A percentile compares a stretch with the other conserved stretches of the same genome.
phyloP scores from a whole-genome alignment of 805 yeast species.

The Spathaspora girioi region DNA sequence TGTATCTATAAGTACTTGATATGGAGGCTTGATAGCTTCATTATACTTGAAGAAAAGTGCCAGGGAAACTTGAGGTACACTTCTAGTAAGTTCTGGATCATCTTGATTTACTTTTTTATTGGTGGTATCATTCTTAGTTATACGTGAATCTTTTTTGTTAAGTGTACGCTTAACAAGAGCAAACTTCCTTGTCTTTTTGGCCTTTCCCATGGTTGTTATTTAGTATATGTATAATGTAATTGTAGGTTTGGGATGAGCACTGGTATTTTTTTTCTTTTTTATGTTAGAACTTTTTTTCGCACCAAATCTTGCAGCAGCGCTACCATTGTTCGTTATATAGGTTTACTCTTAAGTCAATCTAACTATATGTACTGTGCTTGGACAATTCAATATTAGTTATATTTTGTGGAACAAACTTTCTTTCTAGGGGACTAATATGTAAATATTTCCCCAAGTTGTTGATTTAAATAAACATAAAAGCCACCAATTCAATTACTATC shows the following conservation, averaged over 20 bases:
- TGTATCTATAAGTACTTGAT: slow-evolving; percentile 93
- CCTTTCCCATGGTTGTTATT: slow-evolving; percentile 74
- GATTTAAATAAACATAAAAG: too few species aligned
- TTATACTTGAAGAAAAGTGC: slow-evolving; percentile 94
- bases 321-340: too few species aligned
- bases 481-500: too few species aligned
- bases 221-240: too few species aligned
- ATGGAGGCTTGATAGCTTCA: slow-evolving; percentile 95
- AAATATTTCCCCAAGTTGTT: too few species aligned
- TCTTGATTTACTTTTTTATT: slow-evolving; percentile 35
- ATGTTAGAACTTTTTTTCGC: background rate
- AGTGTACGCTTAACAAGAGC: slow-evolving; percentile 86
- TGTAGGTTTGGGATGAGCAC: background rate
- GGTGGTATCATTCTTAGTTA: slow-evolving; percentile 34
- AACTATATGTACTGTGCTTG: too few species aligned
- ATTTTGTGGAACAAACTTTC: too few species aligned
- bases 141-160: slow-evolving; percentile 66
- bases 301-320: background rate
- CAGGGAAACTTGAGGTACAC: slow-evolving; percentile 87
- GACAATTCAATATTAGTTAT: too few species aligned
- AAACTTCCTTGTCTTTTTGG: slow-evolving; percentile 94
- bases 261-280: slow-evolving; percentile 1
- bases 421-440: too few species aligned
- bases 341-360: too few species aligned
- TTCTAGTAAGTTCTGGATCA: slow-evolving; percentile 62